Evolutionary conservation across 2,329 filamentous ascomycete species (phyloP).

Genomic region (Verticillium nonalfalfae): DNA sequence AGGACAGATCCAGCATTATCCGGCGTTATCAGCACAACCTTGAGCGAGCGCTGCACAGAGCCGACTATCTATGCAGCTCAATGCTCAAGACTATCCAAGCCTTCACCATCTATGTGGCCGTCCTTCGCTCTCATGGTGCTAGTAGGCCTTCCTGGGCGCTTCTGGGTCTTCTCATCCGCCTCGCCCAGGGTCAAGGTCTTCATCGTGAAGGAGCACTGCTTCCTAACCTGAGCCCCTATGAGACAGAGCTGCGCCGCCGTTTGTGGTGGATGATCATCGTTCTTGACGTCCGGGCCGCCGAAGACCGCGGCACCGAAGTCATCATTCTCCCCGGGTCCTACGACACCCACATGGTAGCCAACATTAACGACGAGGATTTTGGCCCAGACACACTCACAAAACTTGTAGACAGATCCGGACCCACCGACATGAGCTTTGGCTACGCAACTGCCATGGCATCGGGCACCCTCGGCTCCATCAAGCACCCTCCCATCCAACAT

Average conservation of each 20-base stretch:
- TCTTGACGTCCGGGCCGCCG: conserved; percentile 49
- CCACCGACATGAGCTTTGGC: conserved; percentile 33
- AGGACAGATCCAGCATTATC: conserved; percentile 23
- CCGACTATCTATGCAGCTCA: conserved; percentile 34
- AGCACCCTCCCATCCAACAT: conserved; percentile 20
- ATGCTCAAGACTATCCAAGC: conserved; percentile 33
- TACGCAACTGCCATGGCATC: conserved; percentile 33
- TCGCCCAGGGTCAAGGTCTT: conserved; percentile 34
- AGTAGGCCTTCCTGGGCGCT: conserved; percentile 33
- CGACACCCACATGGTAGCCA: conserved; percentile 41
- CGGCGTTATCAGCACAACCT: conserved; percentile 22
- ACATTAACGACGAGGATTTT: conserved; percentile 47
- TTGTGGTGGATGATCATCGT: conserved; percentile 58
- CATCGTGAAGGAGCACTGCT: conserved; percentile 33
- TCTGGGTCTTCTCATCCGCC: conserved; percentile 31
- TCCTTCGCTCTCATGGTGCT: background rate
- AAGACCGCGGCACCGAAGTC: conserved; percentile 43
- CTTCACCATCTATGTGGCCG: conserved; percentile 30
- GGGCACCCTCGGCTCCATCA: conserved; percentile 29
- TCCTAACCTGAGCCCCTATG: conserved; percentile 34
- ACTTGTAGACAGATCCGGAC: conserved; percentile 25
- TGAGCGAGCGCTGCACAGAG: conserved; percentile 31
- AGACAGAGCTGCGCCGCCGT: conserved; percentile 53
- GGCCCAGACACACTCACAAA: conserved; percentile 25
- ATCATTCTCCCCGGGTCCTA: conserved; percentile 34